phyloP scores from a whole-genome alignment of 345 rosid genomes.

The Psidium guajava region DNA sequence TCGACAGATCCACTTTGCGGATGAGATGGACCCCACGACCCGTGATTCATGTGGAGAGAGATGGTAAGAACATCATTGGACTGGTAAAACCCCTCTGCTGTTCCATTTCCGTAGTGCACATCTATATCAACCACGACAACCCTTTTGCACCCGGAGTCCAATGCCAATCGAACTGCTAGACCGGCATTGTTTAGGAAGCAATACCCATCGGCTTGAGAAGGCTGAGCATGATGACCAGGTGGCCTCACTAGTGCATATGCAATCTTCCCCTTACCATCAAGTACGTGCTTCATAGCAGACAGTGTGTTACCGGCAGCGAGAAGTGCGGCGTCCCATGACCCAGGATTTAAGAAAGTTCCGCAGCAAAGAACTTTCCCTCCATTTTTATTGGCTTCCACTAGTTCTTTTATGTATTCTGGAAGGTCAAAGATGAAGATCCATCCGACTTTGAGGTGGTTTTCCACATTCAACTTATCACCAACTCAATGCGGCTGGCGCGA shows the following conservation, averaged over 20 bases:
- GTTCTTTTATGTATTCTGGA: conserved; percentile 48
- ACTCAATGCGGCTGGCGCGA: not conserved
- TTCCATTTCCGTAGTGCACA: conserved; percentile 90
- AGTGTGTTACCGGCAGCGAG: conserved; percentile 80
- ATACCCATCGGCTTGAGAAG: conserved; percentile 79
- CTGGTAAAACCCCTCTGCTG: conserved; percentile 69
- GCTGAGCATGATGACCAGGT: conserved; percentile 96
- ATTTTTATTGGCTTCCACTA: conserved; percentile 42
- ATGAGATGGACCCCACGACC: conserved; percentile 93
- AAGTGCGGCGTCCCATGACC: conserved; percentile 68
- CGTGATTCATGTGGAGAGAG: conserved; percentile 93
- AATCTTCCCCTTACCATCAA: conserved; percentile 44
- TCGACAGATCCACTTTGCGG: conserved; percentile 61
- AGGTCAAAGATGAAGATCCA: not conserved
- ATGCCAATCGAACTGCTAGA: conserved; percentile 57
- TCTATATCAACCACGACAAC: conserved; percentile 71
- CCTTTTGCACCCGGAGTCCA: conserved; percentile 42
- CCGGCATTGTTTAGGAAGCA: conserved; percentile 85
- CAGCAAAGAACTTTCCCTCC: conserved; percentile 42
- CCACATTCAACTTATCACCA: not conserved
- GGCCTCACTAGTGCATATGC: conserved; percentile 77
- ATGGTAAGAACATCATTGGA: conserved; percentile 58
- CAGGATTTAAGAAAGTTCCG: conserved; percentile 66
- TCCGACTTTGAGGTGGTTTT: not conserved
- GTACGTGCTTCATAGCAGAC: conserved; percentile 68